A percentile compares a stretch with the other conserved stretches of the same genome.
Conservation (phyloP, 352 stramenopile species). For the Aphanomyces cochlioides region DNA sequence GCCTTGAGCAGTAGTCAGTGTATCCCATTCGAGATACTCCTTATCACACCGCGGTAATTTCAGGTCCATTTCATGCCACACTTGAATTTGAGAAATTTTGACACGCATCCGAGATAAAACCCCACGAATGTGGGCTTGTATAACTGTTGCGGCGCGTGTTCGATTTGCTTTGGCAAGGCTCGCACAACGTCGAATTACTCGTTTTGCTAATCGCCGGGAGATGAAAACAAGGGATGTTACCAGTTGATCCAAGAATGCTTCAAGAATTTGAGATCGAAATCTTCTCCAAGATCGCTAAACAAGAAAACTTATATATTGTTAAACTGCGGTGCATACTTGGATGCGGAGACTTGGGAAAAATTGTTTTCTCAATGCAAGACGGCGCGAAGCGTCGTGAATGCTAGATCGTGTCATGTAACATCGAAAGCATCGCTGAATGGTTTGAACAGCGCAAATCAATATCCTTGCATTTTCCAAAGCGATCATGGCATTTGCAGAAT, state of each 20-base stretch:
- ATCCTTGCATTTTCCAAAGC: neutral
- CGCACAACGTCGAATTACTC: neutral
- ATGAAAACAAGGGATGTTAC: neutral
- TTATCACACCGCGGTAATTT: slow-evolving; percentile 7
- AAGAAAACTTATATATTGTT: neutral
- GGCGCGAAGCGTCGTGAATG: neutral
- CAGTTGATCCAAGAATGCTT: neutral
- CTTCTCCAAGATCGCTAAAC: slow-evolving; percentile 20
- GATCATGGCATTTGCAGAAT: neutral
- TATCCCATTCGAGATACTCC: slow-evolving; percentile 4
- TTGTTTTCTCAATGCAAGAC: neutral
- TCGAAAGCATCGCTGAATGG: slow-evolving; percentile 19
- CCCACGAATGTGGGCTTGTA: slow-evolving; percentile 8
- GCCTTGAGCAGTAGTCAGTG: neutral
- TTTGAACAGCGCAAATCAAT: neutral
- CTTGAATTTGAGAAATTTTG: neutral
- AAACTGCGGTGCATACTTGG: slow-evolving; percentile 8
- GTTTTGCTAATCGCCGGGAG: neutral
- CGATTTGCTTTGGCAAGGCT: neutral
- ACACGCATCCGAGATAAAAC: neutral
- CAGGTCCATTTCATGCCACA: neutral
- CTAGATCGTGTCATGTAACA: neutral
- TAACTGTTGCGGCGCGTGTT: neutral
- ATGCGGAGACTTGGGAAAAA: slow-evolving; percentile 19
- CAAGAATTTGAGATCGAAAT: neutral